Conservation (phyloP, 169 alveolate species). For the Plasmodium vinckei region DNA sequence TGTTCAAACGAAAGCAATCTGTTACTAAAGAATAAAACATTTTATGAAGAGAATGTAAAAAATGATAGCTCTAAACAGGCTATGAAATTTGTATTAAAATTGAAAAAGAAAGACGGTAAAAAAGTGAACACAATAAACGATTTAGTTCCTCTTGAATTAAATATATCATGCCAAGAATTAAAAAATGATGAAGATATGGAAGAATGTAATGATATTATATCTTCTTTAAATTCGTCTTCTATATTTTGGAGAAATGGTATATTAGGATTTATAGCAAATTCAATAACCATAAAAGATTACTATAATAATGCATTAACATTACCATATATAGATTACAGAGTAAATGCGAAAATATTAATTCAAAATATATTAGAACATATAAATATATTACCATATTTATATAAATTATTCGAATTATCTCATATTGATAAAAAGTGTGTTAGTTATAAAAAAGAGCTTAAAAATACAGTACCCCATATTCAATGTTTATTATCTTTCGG, state of each 20-base stretch:
- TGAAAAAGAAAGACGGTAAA: slow-evolving; percentile 14
- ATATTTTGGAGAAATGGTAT: slow-evolving; percentile 74
- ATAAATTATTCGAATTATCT: slow-evolving; percentile 57
- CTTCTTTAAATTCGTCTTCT: slow-evolving; percentile 53
- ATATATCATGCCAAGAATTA: slow-evolving; percentile 42
- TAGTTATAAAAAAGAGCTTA: slow-evolving; percentile 38
- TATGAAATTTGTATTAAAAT: slow-evolving; percentile 42
- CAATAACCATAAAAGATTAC: slow-evolving; percentile 32
- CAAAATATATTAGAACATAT: slow-evolving; percentile 57
- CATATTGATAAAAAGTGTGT: slow-evolving; percentile 66
- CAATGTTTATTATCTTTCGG: slow-evolving; percentile 71
- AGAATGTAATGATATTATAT: slow-evolving; percentile 61
- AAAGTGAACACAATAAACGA: slow-evolving; percentile 23
- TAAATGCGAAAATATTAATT: slow-evolving; percentile 54
- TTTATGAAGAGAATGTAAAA: slow-evolving; percentile 4
- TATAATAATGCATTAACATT: slow-evolving; percentile 42
- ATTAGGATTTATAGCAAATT: slow-evolving; percentile 73
- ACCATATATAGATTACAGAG: slow-evolving; percentile 41
- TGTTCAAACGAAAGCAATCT: neutral
- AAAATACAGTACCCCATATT: slow-evolving; percentile 70
- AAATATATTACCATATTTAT: slow-evolving; percentile 59
- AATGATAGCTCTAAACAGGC: slow-evolving; percentile 5
- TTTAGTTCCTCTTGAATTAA: slow-evolving; percentile 21
- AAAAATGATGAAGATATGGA: slow-evolving; percentile 73
- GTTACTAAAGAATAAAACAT: neutral